phyloP scores from a whole-genome alignment of 2,329 filamentous ascomycete genomes.

The Botrytis pseudocinerea region DNA sequence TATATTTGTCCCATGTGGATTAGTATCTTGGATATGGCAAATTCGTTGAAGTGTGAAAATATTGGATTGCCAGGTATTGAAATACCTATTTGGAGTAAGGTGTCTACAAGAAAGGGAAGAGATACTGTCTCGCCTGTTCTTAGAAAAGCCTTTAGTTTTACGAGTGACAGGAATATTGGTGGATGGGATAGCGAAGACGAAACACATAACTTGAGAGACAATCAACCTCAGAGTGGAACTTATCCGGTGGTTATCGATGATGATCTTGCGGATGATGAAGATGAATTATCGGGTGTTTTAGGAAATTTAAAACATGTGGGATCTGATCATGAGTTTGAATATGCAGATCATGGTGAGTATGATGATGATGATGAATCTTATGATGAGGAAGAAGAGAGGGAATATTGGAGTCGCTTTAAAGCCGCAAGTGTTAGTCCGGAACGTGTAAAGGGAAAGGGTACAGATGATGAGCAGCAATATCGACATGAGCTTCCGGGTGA shows the following conservation, averaged over 20 bases:
- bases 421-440: not conserved
- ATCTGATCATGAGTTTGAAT: not conserved
- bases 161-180: not conserved
- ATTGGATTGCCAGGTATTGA: conserved; percentile 70
- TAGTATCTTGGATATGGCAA: conserved; percentile 79
- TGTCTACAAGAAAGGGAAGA: not conserved
- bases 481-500: not conserved
- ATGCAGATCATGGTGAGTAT: not conserved
- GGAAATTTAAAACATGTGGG: not conserved
- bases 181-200: conserved; percentile 13
- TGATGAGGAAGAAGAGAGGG: conserved; percentile 16
- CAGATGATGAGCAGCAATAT: not conserved
- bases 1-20: conserved; percentile 97
- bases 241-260: conserved; percentile 4
- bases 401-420: not conserved
- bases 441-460: not conserved
- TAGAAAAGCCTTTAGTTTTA: not conserved
- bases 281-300: conserved; percentile 12
- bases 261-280: conserved; percentile 13
- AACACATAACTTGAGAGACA: not conserved
- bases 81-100: conserved; percentile 6
- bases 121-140: not conserved
- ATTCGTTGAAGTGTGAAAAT: conserved; percentile 68
- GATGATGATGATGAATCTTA: conserved; percentile 12
- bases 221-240: conserved; percentile 2